Evolutionary conservation across 2,329 filamentous ascomycete genomes (phyloP), one percentile per base, ranked within the genome.

Genomic region (Neonectria neomacrospora): DNA sequence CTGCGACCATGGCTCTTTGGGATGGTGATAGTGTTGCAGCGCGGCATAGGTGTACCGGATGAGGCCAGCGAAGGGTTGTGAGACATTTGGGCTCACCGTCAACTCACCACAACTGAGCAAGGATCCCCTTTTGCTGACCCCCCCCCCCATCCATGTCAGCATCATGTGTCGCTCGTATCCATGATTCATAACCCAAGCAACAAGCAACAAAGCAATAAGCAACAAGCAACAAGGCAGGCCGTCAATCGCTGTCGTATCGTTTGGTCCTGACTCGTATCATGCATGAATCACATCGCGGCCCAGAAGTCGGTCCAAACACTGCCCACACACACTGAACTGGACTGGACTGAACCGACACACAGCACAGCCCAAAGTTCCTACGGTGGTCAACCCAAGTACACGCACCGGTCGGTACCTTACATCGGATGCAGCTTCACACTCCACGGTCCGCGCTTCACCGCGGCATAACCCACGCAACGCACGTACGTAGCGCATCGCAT

Each of bases 261-360:
- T 26, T 44, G 44, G 44, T 39, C 56, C 56, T 66, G 70, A 72
- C 67, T 72, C 70, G 67, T 70, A 69, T 55, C 61, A 20, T 71
- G 70, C 70, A 72, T 71, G 68, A 70, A 72, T 72, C 70, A 70
- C 67, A 63, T 60, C 61, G 41, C 23, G 56, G 57, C 58, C 61
- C 60, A 61, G 64, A 65, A 67, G 61, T 18, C 23, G 23, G 23
- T 26, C 41, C 48, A 48, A 51, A 58, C 47, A 32, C 61, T 51
- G 30, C 32, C 16, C 53, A 51, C 50, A 10, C 18, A 23, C 30
- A 16, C 30, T 14, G 12, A 34, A 37, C 9, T 34, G 12, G 16
- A 16, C 30, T 14, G 12, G 16, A 37, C 9, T 34, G 12, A 34
- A 37, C 28, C 28, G 28, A 37, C 20, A 39, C 50, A 23, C 50